Evolutionary conservation across 495 filamentous ascomycete species (phyloP).

Genomic region (Neurospora africana): DNA sequence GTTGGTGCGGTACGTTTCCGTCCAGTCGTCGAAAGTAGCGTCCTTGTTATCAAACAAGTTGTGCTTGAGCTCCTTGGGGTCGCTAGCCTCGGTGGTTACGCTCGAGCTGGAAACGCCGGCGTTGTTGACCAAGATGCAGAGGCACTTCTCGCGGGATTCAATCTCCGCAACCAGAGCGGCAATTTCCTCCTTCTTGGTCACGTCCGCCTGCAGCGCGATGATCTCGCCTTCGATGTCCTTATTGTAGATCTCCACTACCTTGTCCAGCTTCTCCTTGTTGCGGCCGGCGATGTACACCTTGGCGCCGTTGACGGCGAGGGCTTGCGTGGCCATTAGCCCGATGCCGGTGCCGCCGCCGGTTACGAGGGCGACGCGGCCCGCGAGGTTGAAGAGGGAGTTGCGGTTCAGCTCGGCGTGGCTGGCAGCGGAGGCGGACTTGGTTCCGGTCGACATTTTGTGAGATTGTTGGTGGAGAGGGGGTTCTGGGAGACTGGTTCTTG

Average conservation of each 20-base stretch:
- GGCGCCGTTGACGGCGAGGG: conserved; percentile 68
- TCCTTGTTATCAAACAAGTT: conserved; percentile 32
- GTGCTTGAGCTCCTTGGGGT: conserved; percentile 39
- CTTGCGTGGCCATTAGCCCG: conserved; percentile 69
- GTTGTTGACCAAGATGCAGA: conserved; percentile 74
- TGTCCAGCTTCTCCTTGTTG: conserved; percentile 33
- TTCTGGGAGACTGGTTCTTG: neutral
- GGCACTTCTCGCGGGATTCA: conserved; percentile 49
- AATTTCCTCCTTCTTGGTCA: conserved; percentile 65
- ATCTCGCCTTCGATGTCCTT: conserved; percentile 28
- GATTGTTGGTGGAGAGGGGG: neutral
- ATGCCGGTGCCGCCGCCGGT: conserved; percentile 49
- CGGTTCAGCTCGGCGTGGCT: conserved; percentile 37
- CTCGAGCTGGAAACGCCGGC: conserved; percentile 52
- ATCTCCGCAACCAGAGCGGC: conserved; percentile 55
- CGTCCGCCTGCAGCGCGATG: conserved; percentile 56
- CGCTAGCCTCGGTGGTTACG: conserved; percentile 50
- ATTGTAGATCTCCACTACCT: conserved; percentile 23
- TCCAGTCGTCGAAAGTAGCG: conserved; percentile 55
- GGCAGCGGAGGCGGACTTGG: conserved; percentile 23
- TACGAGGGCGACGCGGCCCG: conserved; percentile 51
- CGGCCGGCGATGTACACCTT: conserved; percentile 78
- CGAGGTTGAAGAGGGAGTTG: conserved; percentile 49
- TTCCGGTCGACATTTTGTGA: conserved; percentile 32
- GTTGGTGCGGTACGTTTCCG: conserved; percentile 61